A percentile compares a stretch with the other conserved stretches of the same genome.
Evolutionary conservation across 2,329 filamentous ascomycete genomes (phyloP).

Genomic region (Talaromyces amestolkiae): DNA sequence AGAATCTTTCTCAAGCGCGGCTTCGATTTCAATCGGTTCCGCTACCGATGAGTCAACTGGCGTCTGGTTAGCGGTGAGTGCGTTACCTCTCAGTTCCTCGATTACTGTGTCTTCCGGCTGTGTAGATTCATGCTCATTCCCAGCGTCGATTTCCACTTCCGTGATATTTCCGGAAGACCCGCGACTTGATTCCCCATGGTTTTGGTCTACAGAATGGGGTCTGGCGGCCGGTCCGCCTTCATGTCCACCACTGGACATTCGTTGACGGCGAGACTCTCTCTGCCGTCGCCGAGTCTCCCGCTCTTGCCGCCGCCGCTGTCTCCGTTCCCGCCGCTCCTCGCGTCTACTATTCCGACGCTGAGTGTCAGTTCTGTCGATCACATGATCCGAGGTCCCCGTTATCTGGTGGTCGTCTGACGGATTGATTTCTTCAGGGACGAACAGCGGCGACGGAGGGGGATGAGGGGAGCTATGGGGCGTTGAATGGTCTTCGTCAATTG

Average conservation of each 20-base stretch:
- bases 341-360: constrained; percentile 16
- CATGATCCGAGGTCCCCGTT: background rate
- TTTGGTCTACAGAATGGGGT: background rate
- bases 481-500: background rate
- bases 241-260: background rate
- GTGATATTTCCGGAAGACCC: background rate
- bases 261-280: constrained; percentile 13
- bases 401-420: background rate
- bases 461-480: background rate
- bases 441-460: background rate
- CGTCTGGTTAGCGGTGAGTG: background rate
- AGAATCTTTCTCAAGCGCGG: background rate
- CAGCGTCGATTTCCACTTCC: background rate
- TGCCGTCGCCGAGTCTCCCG: no score
- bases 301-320: no score
- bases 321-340: constrained; percentile 10
- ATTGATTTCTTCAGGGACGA: background rate
- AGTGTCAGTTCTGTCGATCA: background rate
- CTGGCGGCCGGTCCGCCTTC: background rate
- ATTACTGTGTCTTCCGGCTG: background rate
- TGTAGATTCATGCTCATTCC: background rate
- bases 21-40: background rate
- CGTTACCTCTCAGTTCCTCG: background rate
- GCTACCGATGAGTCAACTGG: background rate
- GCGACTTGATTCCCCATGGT: background rate